Conservation (phyloP, 495 filamentous ascomycete species). For the Penicillium maclennaniae region DNA sequence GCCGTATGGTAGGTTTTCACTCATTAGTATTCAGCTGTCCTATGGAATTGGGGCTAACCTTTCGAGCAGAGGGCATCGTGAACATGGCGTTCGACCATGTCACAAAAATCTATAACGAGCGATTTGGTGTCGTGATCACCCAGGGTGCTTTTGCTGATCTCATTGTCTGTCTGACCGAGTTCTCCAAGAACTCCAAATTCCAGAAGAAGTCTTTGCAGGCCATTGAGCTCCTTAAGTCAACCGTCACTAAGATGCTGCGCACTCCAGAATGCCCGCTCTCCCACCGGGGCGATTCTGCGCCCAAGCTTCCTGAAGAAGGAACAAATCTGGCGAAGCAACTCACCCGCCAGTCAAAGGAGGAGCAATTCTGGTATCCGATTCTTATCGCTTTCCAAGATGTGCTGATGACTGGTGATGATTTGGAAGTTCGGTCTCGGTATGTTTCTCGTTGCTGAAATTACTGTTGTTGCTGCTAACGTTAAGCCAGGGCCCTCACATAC, state of each 20-base stretch:
- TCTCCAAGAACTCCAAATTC: slow-evolving; percentile 96
- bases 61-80: slow-evolving; percentile 74
- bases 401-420: slow-evolving; percentile 96
- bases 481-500: slow-evolving; percentile 76
- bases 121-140: slow-evolving; percentile 91
- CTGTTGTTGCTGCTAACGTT: slow-evolving; percentile 1
- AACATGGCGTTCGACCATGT: slow-evolving; percentile 96
- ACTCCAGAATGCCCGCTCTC: slow-evolving; percentile 94
- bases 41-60: slow-evolving; percentile 18
- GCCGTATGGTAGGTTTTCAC: slow-evolving; percentile 59
- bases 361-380: slow-evolving; percentile 98
- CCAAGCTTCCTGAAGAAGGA: slow-evolving; percentile 38
- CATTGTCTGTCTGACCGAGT: slow-evolving; percentile 93
- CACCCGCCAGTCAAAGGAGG: slow-evolving; percentile 69
- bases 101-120: slow-evolving; percentile 94
- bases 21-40: neutral
- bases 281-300: slow-evolving; percentile 43
- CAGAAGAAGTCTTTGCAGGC: slow-evolving; percentile 97
- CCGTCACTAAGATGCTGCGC: slow-evolving; percentile 88
- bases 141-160: slow-evolving; percentile 97
- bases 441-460: neutral
- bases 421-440: slow-evolving; percentile 82
- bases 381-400: slow-evolving; percentile 98
- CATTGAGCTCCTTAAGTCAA: slow-evolving; percentile 89
- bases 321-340: slow-evolving; percentile 49